Evolutionary conservation across 2,329 filamentous ascomycete species (phyloP).

Genomic region (Capronia americana): DNA sequence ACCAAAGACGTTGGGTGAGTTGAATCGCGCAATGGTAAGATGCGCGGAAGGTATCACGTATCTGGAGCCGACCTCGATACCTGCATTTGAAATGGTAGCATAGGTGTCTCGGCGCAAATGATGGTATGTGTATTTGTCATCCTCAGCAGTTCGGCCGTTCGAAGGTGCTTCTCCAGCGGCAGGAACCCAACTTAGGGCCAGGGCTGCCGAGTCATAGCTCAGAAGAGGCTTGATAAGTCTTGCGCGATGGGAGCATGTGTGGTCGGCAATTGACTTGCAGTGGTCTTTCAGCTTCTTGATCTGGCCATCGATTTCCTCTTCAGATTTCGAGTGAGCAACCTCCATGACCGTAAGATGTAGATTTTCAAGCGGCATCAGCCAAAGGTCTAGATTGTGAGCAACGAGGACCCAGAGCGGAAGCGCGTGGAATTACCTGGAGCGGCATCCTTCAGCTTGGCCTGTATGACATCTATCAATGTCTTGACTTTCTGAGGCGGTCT

Average conservation of each 20-base stretch:
- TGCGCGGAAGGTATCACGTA: slow-evolving; percentile 92
- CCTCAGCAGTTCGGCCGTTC: slow-evolving; percentile 47
- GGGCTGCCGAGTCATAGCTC: slow-evolving; percentile 81
- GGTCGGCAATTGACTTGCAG: slow-evolving; percentile 57
- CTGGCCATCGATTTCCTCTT: slow-evolving; percentile 69
- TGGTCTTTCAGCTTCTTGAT: slow-evolving; percentile 62
- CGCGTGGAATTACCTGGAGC: slow-evolving; percentile 66
- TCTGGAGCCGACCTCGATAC: slow-evolving; percentile 74
- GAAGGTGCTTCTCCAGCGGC: slow-evolving; percentile 65
- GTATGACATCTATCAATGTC: slow-evolving; percentile 70
- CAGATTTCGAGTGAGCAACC: slow-evolving; percentile 77
- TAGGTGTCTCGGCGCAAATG: slow-evolving; percentile 84
- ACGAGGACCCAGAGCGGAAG: slow-evolving; percentile 6
- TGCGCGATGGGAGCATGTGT: slow-evolving; percentile 70
- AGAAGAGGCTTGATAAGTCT: slow-evolving; percentile 82
- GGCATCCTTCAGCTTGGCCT: slow-evolving; percentile 67
- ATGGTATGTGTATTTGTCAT: slow-evolving; percentile 82
- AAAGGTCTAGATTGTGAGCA: slow-evolving; percentile 64
- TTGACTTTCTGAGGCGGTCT: slow-evolving; percentile 76
- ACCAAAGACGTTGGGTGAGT: slow-evolving; percentile 66
- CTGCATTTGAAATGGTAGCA: slow-evolving; percentile 63
- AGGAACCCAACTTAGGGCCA: slow-evolving; percentile 87
- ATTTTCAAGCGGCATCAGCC: slow-evolving; percentile 79
- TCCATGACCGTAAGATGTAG: slow-evolving; percentile 89
- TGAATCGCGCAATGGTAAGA: slow-evolving; percentile 83